Percentiles rank a stretch among this genome's conserved stretches.
Conservation (phyloP, 2,329 filamentous ascomycete genomes). For the Orbilia blumenaviensis region DNA sequence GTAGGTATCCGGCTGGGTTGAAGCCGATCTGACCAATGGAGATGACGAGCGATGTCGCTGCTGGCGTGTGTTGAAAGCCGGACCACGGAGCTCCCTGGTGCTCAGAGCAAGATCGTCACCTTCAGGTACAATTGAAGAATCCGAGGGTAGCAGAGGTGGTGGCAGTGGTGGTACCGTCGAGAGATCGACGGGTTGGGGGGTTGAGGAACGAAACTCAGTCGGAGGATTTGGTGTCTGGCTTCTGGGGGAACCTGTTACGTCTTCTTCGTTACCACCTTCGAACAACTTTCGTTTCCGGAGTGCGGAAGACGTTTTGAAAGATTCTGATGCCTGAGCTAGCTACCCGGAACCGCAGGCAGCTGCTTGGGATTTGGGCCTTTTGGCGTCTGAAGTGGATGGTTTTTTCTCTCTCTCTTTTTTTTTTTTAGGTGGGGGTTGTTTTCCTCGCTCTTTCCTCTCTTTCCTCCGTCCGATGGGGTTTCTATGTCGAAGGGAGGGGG, state of each 20-base stretch:
- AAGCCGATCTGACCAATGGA: constrained; percentile 26
- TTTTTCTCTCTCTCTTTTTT: background rate
- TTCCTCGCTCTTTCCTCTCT: background rate
- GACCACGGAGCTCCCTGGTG: background rate
- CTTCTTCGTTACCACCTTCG: constrained; percentile 50
- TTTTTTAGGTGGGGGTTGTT: background rate
- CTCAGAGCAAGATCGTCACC: constrained; percentile 1
- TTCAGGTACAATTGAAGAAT: constrained; percentile 27
- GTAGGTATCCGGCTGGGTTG: constrained; percentile 25
- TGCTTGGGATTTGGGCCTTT: constrained; percentile 2
- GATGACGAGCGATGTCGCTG: constrained; percentile 32
- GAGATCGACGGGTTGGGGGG: constrained; percentile 40
- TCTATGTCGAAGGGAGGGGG: background rate
- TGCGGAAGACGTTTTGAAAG: constrained; percentile 54
- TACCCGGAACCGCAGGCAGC: constrained; percentile 52
- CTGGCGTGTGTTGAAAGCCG: background rate
- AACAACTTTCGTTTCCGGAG: constrained; percentile 53
- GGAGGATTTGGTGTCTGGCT: constrained; percentile 54
- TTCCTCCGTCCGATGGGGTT: background rate
- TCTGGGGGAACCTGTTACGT: constrained; percentile 43
- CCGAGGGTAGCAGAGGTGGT: background rate
- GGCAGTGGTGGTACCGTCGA: constrained; percentile 19
- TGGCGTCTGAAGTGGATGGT: too few relatives aligned
- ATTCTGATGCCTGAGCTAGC: constrained; percentile 36
- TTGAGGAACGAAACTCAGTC: constrained; percentile 49